These are phyloP conservation scores for Verruconis gallopava DNA, from an alignment of 2,329 filamentous ascomycete genomes.

Conservation along the genomic window DNA sequence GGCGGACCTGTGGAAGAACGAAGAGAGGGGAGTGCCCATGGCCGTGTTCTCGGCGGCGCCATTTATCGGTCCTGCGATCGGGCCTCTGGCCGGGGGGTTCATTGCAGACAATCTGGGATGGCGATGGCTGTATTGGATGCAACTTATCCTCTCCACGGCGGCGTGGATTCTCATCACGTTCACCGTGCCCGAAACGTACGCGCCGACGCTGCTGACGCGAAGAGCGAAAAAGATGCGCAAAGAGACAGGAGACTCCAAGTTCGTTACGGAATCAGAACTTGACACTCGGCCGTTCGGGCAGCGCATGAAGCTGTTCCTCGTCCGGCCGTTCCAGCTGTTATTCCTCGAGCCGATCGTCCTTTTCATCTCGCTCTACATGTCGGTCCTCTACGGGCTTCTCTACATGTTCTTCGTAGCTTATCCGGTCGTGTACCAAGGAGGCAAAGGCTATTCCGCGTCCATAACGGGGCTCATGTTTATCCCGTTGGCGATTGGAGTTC, in stretches of 20 bases:
- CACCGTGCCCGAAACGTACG: slow-evolving; percentile 83
- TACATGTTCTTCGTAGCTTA: slow-evolving; percentile 55
- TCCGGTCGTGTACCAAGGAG: slow-evolving; percentile 57
- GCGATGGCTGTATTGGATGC: slow-evolving; percentile 82
- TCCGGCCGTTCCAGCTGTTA: slow-evolving; percentile 75
- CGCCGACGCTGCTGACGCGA: slow-evolving; percentile 59
- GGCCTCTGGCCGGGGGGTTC: slow-evolving; percentile 57
- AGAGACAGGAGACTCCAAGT: slow-evolving; percentile 50
- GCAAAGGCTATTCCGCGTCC: slow-evolving; percentile 64
- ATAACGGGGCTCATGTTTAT: slow-evolving; percentile 80
- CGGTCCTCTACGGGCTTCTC: slow-evolving; percentile 59
- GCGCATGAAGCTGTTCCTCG: slow-evolving; percentile 58
- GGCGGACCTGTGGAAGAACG: slow-evolving; percentile 71
- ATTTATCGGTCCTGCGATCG: slow-evolving; percentile 65
- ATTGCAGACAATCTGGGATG: slow-evolving; percentile 57
- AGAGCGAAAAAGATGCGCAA: slow-evolving; percentile 62
- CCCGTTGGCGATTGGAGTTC: slow-evolving; percentile 62
- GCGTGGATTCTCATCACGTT: slow-evolving; percentile 69
- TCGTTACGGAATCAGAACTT: slow-evolving; percentile 70
- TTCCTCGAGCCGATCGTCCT: slow-evolving; percentile 77
- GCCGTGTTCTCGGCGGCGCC: slow-evolving; percentile 73
- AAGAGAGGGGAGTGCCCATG: slow-evolving; percentile 79
- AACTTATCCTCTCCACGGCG: slow-evolving; percentile 58
- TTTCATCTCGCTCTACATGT: slow-evolving; percentile 75
- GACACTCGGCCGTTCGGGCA: slow-evolving; percentile 57